Evolutionary conservation across 148 eudicot genomes (phyloP), one percentile per base, ranked within the genome.

Genomic region (Drosera capensis): DNA sequence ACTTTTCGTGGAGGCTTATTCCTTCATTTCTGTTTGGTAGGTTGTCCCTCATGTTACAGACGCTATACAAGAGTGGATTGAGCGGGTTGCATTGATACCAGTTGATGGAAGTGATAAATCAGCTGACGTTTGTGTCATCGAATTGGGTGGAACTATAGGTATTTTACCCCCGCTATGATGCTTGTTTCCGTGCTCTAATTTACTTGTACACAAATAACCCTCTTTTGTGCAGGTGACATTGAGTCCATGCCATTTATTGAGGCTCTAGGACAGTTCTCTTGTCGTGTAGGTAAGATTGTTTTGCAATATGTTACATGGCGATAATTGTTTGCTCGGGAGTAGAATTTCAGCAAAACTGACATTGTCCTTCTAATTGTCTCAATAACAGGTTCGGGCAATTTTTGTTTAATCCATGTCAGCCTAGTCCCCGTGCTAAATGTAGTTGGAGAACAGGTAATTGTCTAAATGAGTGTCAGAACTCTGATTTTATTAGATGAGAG

Each of bases 61-160:
- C 65, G 99, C 87, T 54, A 81, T 90, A 57, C 99, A 78, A 61
- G 92, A 82, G 1, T 85, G 99, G 99, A 90, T 90, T 52, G 95
- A 80, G 60, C 77, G 93, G 6, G 99, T 71, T 43, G 93, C 99
- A 25, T 62, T 68, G 55, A 60, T 75, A 46, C 99, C 99, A 12
- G 99, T 90, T 12, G 99, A 90, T 64, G 99, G 99, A 35, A 70
- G 64, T 57, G 93, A 84, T 24, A 95, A 88, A 26, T 82, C 95
- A 34, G 85, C 99, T 49, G 95, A 90, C 74, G 95, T 90, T 55
- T 90, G 99, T 71, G 99, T 90, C 49, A 78, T 90, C 19, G 99
- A 90, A 63, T 65, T 90, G 74, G 99, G 99, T 48, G 99, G 99
- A 48, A 90, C 99, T 16, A 84, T 90, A 55, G 99, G 99, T 85